phyloP scores from a whole-genome alignment of 129 eudicot species.

The Chrysanthemum seticuspe region DNA sequence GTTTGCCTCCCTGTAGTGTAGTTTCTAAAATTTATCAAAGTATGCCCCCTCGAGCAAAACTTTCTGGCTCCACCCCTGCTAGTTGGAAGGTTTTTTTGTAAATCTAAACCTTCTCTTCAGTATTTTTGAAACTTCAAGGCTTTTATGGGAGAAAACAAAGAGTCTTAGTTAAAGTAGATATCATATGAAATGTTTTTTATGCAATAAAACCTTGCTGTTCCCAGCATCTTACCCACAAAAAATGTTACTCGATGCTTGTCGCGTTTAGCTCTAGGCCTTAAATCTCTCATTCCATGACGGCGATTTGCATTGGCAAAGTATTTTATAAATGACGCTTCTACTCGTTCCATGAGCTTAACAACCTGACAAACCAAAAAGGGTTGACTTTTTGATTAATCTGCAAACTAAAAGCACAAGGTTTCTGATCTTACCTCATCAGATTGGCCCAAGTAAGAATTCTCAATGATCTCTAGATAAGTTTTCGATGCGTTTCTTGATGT shows the following conservation, averaged over 20 bases:
- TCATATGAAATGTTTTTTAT: not conserved
- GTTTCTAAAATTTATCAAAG: too few species aligned
- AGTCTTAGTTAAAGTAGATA: not conserved
- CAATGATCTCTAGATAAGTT: slow-evolving; percentile 60
- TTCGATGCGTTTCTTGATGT: slow-evolving; percentile 65
- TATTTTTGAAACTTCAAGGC: not conserved
- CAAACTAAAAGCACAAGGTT: not conserved
- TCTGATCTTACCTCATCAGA: slow-evolving; percentile 59
- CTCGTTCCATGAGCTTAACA: slow-evolving; percentile 50
- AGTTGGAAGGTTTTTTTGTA: not conserved
- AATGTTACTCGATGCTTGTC: slow-evolving; percentile 61
- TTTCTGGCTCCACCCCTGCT: too few species aligned
- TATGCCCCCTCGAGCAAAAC: too few species aligned
- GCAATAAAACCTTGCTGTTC: not conserved
- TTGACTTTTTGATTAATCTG: not conserved
- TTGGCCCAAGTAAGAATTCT: slow-evolving; percentile 52
- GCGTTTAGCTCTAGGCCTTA: slow-evolving; percentile 43
- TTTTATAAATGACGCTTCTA: slow-evolving; percentile 53
- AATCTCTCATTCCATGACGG: slow-evolving; percentile 50
- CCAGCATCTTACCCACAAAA: slow-evolving; percentile 42
- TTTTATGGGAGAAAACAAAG: not conserved
- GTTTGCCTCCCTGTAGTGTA: too few species aligned
- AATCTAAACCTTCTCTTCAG: not conserved
- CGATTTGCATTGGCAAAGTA: slow-evolving; percentile 64
- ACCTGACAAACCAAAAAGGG: slow-evolving; percentile 26